These are phyloP conservation scores for Thermothielavioides terrestris DNA, from an alignment of 495 filamentous ascomycete genomes.

Conservation along the genomic window DNA sequence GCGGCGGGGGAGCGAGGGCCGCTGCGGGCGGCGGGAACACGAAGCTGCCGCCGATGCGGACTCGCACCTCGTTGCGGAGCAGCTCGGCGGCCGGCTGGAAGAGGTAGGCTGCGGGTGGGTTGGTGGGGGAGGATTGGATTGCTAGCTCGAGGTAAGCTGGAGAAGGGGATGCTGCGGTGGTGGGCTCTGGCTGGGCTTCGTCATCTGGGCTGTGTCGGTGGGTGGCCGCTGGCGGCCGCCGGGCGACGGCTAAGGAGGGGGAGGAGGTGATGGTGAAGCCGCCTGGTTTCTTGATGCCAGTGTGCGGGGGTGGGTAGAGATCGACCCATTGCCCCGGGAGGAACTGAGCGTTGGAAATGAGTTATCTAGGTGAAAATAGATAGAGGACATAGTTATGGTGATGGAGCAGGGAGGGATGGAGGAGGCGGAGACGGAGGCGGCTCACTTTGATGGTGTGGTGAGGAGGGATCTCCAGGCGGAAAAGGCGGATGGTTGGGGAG, in stretches of 20 bases:
- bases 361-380: background rate
- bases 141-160: constrained; percentile 24
- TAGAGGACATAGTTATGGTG: background rate
- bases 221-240: constrained; percentile 37
- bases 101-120: constrained; percentile 59
- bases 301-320: constrained; percentile 61
- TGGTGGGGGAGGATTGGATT: constrained; percentile 20
- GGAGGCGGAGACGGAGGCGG: background rate
- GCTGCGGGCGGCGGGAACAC: constrained; percentile 66
- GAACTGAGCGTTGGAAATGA: constrained; percentile 41
- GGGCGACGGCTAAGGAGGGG: constrained; percentile 39
- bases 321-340: constrained; percentile 90
- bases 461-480: constrained; percentile 26
- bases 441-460: constrained; percentile 4
- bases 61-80: constrained; percentile 46
- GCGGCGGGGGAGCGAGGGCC: constrained; percentile 46
- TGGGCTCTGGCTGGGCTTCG: constrained; percentile 28
- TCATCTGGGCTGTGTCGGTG: background rate
- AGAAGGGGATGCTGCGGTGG: constrained; percentile 30
- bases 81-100: constrained; percentile 43
- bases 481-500: constrained; percentile 30
- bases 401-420: constrained; percentile 8
- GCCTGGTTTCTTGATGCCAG: constrained; percentile 56
- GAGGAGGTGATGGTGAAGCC: constrained; percentile 85
- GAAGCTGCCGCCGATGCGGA: constrained; percentile 75